phyloP scores from a whole-genome alignment of 148 eudicot species.

The Fagopyrum homotropicum region DNA sequence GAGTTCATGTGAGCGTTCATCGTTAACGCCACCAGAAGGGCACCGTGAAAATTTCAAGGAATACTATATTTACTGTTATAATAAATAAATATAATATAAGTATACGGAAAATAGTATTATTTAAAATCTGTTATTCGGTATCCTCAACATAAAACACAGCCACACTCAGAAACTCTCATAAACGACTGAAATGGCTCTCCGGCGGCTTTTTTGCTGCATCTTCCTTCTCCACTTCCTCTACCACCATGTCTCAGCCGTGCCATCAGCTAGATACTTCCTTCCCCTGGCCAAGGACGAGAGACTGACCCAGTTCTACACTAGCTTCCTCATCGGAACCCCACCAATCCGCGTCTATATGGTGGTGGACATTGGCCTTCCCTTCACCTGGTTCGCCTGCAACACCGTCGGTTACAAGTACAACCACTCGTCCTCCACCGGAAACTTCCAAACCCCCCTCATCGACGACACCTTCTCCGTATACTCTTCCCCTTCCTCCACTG shows the following conservation, averaged over 20 bases:
- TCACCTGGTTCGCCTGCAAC: constrained; percentile 31
- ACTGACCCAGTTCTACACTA: constrained; percentile 27
- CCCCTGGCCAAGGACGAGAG: constrained; percentile 21
- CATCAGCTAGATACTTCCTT: constrained; percentile 2
- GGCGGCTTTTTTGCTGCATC: background rate
- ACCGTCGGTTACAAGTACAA: constrained; percentile 17
- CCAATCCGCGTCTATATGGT: constrained; percentile 10
- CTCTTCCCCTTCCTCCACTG: background rate
- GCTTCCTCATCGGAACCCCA: constrained; percentile 26
- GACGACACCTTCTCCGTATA: constrained; percentile 4
- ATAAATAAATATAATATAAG: too few relatives aligned
- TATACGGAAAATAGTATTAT: too few relatives aligned
- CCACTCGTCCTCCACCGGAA: constrained; percentile 11
- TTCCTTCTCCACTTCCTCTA: background rate
- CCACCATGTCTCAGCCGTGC: background rate
- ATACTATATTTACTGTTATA: too few relatives aligned
- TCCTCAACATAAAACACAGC: too few relatives aligned
- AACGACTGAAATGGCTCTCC: background rate
- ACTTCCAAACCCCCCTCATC: constrained; percentile 5
- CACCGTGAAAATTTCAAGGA: too few relatives aligned
- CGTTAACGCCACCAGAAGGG: too few relatives aligned
- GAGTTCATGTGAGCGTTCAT: too few relatives aligned
- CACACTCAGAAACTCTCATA: background rate
- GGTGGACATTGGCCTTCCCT: constrained; percentile 21
- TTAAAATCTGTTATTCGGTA: too few relatives aligned